phyloP scores from a whole-genome alignment of 768 basidiomycete genomes.

The Favolaschia claudopus region DNA sequence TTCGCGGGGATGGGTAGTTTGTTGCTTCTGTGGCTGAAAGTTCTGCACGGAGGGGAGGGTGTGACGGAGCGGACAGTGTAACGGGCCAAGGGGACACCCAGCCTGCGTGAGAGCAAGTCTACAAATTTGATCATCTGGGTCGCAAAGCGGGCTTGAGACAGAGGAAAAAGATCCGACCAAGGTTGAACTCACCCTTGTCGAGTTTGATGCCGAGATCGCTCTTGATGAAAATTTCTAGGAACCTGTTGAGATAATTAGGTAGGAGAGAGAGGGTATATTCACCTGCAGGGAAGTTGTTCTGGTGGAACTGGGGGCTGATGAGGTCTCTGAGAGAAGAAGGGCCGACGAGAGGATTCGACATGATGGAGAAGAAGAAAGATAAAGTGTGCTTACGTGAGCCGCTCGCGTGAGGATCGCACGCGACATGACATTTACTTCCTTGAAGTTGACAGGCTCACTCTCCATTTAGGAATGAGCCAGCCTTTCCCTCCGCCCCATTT shows the following conservation, averaged over 20 bases:
- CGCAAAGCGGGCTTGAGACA: constrained; percentile 6
- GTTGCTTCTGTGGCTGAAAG: constrained; percentile 86
- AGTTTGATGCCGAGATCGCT: constrained; percentile 84
- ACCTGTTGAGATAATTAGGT: not conserved
- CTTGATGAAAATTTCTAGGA: constrained; percentile 76
- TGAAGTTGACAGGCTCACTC: not conserved
- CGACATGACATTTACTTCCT: too few relatives aligned
- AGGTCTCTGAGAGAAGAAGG: constrained; percentile 72
- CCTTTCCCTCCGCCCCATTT: not conserved
- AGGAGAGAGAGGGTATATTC: not conserved
- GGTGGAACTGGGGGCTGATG: constrained; percentile 91
- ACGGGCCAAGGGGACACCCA: constrained; percentile 90
- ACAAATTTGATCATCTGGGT: constrained; percentile 92
- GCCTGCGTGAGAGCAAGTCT: constrained; percentile 79
- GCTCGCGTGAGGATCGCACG: too few relatives aligned
- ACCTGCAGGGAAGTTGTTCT: constrained; percentile 80
- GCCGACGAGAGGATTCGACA: constrained; percentile 60
- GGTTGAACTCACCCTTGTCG: constrained; percentile 79
- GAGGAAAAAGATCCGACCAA: not conserved
- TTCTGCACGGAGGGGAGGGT: constrained; percentile 88
- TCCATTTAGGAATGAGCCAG: constrained; percentile 10
- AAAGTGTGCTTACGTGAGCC: too few relatives aligned
- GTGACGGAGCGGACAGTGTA: constrained; percentile 92
- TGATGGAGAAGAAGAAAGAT: constrained; percentile 27
- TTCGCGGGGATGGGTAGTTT: constrained; percentile 84